Evolutionary conservation across 495 filamentous ascomycete genomes (phyloP).

Genomic region (Aspergillus bertholletiae): DNA sequence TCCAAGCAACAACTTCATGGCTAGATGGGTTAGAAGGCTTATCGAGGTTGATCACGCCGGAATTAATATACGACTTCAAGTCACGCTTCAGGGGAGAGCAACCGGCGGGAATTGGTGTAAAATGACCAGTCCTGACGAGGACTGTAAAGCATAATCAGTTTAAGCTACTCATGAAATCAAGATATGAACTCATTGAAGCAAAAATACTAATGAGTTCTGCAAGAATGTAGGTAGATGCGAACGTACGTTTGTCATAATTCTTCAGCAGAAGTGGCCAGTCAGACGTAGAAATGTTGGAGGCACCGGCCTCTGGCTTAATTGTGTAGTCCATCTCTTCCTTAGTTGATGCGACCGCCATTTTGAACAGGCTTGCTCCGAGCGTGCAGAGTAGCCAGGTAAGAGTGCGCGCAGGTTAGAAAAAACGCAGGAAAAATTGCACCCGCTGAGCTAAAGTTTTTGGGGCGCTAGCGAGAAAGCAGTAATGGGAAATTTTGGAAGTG

Average conservation of each 20-base stretch:
- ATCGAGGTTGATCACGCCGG: conserved; percentile 97
- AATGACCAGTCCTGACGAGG: conserved; percentile 84
- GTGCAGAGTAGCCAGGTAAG: conserved; percentile 19
- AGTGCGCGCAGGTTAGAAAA: conserved; percentile 14
- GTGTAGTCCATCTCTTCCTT: conserved; percentile 67
- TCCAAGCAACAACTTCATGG: conserved; percentile 98
- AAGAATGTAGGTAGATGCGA: conserved; percentile 1
- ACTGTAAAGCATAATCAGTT: conserved; percentile 46
- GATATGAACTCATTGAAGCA: background rate
- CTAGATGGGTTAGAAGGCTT: conserved; percentile 97
- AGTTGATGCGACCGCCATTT: conserved; percentile 60
- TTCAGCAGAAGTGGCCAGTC: conserved; percentile 88
- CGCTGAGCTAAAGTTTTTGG: conserved; percentile 22
- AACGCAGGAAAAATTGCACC: conserved; percentile 20
- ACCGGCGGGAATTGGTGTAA: conserved; percentile 88
- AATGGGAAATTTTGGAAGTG: conserved; percentile 27
- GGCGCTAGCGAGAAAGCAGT: conserved; percentile 24
- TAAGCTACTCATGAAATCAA: conserved; percentile 8
- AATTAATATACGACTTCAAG: conserved; percentile 90
- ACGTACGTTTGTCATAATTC: conserved; percentile 79
- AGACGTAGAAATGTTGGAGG: conserved; percentile 70
- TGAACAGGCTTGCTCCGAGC: conserved; percentile 20
- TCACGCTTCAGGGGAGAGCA: conserved; percentile 84
- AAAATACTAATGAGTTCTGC: background rate
- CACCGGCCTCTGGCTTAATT: conserved; percentile 81